A percentile compares a stretch with the other conserved stretches of the same genome.
phyloP scores from a whole-genome alignment of 106 monocot genomes.

The Iris macrosiphon region DNA sequence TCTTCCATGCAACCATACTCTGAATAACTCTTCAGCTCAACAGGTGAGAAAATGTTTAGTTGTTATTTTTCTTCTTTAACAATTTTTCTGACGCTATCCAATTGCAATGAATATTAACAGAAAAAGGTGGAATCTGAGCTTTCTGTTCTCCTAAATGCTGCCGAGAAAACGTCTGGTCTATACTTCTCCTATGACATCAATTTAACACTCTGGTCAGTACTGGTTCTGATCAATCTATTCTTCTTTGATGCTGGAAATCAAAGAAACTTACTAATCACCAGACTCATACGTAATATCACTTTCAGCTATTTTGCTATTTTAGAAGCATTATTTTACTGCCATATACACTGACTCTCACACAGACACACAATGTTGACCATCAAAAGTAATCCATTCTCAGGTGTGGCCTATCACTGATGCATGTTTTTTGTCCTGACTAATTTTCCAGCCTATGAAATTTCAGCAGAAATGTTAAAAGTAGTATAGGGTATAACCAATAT shows the following conservation, averaged over 20 bases:
- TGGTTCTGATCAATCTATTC: background rate
- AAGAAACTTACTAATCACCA: background rate
- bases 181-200: constrained; percentile 99
- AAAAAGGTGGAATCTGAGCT: constrained; percentile 87
- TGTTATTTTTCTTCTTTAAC: background rate
- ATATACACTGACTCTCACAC: no score
- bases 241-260: background rate
- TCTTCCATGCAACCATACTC: constrained; percentile 76
- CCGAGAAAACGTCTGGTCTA: constrained; percentile 68
- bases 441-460: no score
- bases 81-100: background rate
- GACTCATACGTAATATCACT: background rate
- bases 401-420: no score
- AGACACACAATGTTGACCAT: no score
- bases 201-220: constrained; percentile 72
- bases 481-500: no score
- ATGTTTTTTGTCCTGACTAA: no score
- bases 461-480: no score
- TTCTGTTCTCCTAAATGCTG: constrained; percentile 67
- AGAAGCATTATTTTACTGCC: no score
- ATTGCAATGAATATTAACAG: constrained; percentile 32
- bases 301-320: background rate
- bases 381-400: no score
- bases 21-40: constrained; percentile 43
- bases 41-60: constrained; percentile 26